Percentiles rank a stretch among this genome's conserved stretches.
Evolutionary conservation across 2,329 filamentous ascomycete species (phyloP).

Genomic region (Aciculosporium take): DNA sequence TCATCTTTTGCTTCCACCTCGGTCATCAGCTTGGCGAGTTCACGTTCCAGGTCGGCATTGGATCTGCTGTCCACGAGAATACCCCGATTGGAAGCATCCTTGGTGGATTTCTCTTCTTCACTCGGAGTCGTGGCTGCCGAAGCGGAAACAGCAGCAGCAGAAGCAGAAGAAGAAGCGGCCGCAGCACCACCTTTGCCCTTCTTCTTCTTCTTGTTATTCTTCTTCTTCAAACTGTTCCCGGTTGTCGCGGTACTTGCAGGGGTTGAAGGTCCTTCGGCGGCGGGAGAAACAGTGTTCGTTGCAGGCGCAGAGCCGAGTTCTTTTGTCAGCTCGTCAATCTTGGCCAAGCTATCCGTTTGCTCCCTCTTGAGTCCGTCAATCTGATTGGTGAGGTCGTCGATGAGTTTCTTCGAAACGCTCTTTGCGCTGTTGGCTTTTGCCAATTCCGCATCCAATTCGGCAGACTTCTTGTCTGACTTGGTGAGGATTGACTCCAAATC

Average conservation of each 20-base stretch:
- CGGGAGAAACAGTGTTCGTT: constrained; percentile 10
- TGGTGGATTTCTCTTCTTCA: constrained; percentile 19
- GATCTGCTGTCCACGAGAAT: constrained; percentile 11
- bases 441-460: constrained; percentile 27
- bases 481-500: constrained; percentile 24
- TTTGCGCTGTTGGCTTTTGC: constrained; percentile 25
- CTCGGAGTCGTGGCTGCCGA: constrained; percentile 17
- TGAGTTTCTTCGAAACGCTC: constrained; percentile 26
- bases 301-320: constrained; percentile 24
- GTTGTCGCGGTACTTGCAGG: constrained; percentile 10
- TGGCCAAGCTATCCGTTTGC: constrained; percentile 17
- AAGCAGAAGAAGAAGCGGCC: not conserved
- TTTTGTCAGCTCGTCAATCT: constrained; percentile 27
- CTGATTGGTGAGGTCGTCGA: constrained; percentile 23
- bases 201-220: constrained; percentile 86
- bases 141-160: not conserved
- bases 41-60: constrained; percentile 29
- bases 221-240: constrained; percentile 30
- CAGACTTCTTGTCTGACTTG: constrained; percentile 19
- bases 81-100: not conserved
- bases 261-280: constrained; percentile 11
- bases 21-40: constrained; percentile 36
- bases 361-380: constrained; percentile 22
- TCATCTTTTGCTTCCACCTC: constrained; percentile 51
- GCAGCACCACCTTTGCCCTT: constrained; percentile 62